These are phyloP conservation scores for Phalaenopsis aphrodite DNA, from an alignment of 106 monocot genomes.

Conservation along the genomic window DNA sequence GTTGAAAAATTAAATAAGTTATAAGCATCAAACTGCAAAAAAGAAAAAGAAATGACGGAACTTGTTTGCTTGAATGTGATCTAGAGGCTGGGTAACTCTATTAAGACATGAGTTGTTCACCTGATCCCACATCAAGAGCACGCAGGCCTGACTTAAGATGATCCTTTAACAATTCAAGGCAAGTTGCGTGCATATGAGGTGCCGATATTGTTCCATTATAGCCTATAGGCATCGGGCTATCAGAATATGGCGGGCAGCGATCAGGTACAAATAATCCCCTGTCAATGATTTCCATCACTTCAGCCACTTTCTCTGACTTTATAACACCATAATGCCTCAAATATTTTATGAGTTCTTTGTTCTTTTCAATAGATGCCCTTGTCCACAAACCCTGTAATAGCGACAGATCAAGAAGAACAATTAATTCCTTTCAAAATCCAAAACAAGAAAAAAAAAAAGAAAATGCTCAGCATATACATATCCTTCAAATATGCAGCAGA, in stretches of 20 bases:
- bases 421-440: background rate
- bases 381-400: slow-evolving; percentile 42
- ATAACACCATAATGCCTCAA: slow-evolving; percentile 47
- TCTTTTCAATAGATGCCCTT: slow-evolving; percentile 42
- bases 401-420: background rate
- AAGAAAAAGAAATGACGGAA: background rate
- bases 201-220: slow-evolving; percentile 93
- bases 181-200: slow-evolving; percentile 86
- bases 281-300: slow-evolving; percentile 79
- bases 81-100: background rate
- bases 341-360: slow-evolving; percentile 52
- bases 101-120: slow-evolving; percentile 15
- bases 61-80: background rate
- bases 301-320: slow-evolving; percentile 58
- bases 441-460: background rate
- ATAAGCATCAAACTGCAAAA: too few species aligned
- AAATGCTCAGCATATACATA: background rate
- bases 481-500: background rate
- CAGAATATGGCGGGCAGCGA: slow-evolving; percentile 44
- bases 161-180: slow-evolving; percentile 64
- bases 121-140: slow-evolving; percentile 90
- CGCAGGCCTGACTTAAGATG: slow-evolving; percentile 78
- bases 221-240: slow-evolving; percentile 81
- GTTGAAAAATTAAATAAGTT: too few species aligned
- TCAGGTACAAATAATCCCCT: slow-evolving; percentile 69